Conservation (phyloP, 345 rosid genomes). For the Aquilaria yunnanensis region DNA sequence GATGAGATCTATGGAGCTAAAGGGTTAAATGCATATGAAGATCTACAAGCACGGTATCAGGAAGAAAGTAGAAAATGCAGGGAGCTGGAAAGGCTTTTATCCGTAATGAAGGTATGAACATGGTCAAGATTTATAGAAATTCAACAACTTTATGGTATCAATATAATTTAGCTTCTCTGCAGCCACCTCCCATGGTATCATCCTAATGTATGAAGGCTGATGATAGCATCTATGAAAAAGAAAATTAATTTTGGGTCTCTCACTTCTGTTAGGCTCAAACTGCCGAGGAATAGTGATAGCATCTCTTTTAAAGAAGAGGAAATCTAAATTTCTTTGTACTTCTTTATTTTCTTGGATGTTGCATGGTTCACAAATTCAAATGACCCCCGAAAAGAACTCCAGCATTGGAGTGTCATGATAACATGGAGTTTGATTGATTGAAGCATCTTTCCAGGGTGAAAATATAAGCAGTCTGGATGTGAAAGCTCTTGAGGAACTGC, state of each 20-base stretch:
- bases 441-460: conserved; percentile 38
- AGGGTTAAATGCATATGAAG: conserved; percentile 21
- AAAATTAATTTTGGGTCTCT: neutral
- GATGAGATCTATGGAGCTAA: conserved; percentile 20
- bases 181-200: neutral
- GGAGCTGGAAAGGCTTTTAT: conserved; percentile 39
- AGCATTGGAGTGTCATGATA: neutral
- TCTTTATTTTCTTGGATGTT: too few relatives aligned
- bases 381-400: neutral
- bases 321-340: too few relatives aligned
- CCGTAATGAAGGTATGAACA: conserved; percentile 42
- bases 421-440: neutral
- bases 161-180: conserved; percentile 2
- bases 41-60: conserved; percentile 25
- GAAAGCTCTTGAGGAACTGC: conserved; percentile 44
- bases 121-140: neutral
- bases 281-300: too few relatives aligned
- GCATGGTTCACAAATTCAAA: neutral
- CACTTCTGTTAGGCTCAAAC: too few relatives aligned
- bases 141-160: neutral
- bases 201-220: neutral
- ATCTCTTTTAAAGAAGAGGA: too few relatives aligned
- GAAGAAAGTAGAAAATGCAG: conserved; percentile 43
- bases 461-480: conserved; percentile 39
- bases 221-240: neutral